phyloP scores from a whole-genome alignment of 2,329 filamentous ascomycete genomes.

The Claviceps monticola region DNA sequence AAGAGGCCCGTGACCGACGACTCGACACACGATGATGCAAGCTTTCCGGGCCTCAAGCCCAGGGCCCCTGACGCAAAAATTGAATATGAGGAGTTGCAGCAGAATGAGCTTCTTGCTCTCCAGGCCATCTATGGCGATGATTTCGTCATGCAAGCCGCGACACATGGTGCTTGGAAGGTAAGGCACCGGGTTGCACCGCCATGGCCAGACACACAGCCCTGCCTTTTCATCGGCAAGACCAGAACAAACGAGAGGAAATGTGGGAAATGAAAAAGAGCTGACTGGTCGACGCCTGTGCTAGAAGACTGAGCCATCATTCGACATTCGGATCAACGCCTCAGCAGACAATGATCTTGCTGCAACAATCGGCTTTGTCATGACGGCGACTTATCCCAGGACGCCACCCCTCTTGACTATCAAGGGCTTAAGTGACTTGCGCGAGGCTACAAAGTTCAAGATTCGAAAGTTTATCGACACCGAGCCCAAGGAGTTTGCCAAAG shows the following conservation, averaged over 20 bases:
- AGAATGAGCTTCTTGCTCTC: constrained; percentile 75
- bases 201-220: constrained; percentile 5
- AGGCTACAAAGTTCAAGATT: constrained; percentile 58
- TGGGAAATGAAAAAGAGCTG: neutral
- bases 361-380: constrained; percentile 65
- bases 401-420: constrained; percentile 59
- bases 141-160: constrained; percentile 59
- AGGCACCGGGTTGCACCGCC: constrained; percentile 10
- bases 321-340: constrained; percentile 61
- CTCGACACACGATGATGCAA: constrained; percentile 31
- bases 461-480: constrained; percentile 47
- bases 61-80: constrained; percentile 32
- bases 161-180: constrained; percentile 75
- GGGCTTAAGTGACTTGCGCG: constrained; percentile 48
- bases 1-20: constrained; percentile 31
- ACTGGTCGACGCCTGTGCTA: constrained; percentile 16
- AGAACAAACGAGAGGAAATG: neutral
- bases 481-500: constrained; percentile 37
- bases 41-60: constrained; percentile 36
- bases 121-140: constrained; percentile 84
- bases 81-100: constrained; percentile 72
- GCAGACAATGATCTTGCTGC: constrained; percentile 59
- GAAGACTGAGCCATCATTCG: constrained; percentile 74
- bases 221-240: neutral
- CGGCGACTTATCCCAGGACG: constrained; percentile 83